Base-by-base conservation (phyloP, 2,329 filamentous ascomycete genomes). In the Aspergillus aculeatus region DNA sequence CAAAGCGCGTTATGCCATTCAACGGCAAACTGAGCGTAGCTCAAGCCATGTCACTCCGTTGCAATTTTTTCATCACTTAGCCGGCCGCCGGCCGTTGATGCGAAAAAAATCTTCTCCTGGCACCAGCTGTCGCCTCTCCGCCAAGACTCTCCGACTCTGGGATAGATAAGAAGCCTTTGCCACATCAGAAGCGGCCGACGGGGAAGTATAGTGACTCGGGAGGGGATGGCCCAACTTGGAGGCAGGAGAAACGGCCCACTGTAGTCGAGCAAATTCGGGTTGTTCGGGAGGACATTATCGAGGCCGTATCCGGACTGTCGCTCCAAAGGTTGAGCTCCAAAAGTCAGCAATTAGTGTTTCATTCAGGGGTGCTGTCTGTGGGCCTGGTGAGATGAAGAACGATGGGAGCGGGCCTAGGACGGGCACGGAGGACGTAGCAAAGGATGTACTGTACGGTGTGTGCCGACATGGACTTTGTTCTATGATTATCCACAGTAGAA, bases 91-190 rank as follows among this genome's bases (percentile, higher is more conserved):
- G 69, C 66, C 24, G 61, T 68, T 7, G 64, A 53, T 7, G 62
- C 66, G 29, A 71, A 6, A 19, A n/a, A 73, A 55, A 16, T 71
- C 68, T 62, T 68, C 66, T 24, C 56, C 67, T 31, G 65, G 69
- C 24, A 41, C 32, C 38, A 74, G 26, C 31, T 68, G 59, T 32
- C 65, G 56, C 62, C 72, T 75, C 41, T 64, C 65, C n/a, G 62
- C 63, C 48, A 73, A 59, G 1, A 65, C 73, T 54, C 66, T 64
- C 47, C 75, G 73, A 59, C 64, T 64, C 24, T 26, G 24, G 24
- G 7, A 26, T 26, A 26, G 24, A 26, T 26, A 26, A 26, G 24
- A 26, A 26, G 6, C 24, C 24, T 26, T 26, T 6, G 24, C 7
- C 64, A 5, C 61, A 63, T 59, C 57, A 66, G 2, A 62, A 65